Evolutionary conservation across 495 filamentous ascomycete genomes (phyloP), one percentile per base, ranked within the genome.

Genomic region (Penicillium robsamsonii): DNA sequence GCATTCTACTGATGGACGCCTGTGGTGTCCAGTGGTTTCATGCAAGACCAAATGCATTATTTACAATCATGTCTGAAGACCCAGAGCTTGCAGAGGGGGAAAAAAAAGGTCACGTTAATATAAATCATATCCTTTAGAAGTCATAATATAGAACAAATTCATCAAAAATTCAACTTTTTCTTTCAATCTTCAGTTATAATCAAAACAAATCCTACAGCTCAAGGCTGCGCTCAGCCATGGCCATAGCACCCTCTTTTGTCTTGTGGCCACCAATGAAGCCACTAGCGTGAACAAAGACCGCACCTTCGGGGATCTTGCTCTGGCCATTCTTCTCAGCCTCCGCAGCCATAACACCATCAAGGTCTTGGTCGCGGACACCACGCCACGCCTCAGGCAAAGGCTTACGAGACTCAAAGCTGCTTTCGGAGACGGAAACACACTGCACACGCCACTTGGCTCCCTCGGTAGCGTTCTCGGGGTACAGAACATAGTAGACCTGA

Each of bases 221-320:
- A 59, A 86, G 70, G 9, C 90, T 86, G 73, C 86, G 89, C 65
- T 82, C 76, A 38, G 92, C 92, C 91, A 97, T 93, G 46, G 84
- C 83, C 66, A 89, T 77, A 25, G 86, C 92, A n/a, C 94, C 95
- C 47, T 95, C 91, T 65, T 86, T 91, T 0, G 87, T 93, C 77
- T 87, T 86, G 69, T 96, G 95, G 3, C 94, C 94, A 17, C 95
- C 94, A 70, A 97, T 96, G 70, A 98, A 98, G 5, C 94, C 95
- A 50, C 85, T 87, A 8, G 94, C 92, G 63, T 98, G 94, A 50
- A 96, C 88, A 69, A 98, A 98, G 22, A 97, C 84, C 38, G 89
- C 83, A 6, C 93, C 94, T 27, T 75, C 74, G 4, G 76, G 76
- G 31, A 77, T 65, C 61, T 70, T 69, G 22, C 66, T 56, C 53